Conservation (phyloP, 495 filamentous ascomycete species). For the Aspergillus ostianus region DNA sequence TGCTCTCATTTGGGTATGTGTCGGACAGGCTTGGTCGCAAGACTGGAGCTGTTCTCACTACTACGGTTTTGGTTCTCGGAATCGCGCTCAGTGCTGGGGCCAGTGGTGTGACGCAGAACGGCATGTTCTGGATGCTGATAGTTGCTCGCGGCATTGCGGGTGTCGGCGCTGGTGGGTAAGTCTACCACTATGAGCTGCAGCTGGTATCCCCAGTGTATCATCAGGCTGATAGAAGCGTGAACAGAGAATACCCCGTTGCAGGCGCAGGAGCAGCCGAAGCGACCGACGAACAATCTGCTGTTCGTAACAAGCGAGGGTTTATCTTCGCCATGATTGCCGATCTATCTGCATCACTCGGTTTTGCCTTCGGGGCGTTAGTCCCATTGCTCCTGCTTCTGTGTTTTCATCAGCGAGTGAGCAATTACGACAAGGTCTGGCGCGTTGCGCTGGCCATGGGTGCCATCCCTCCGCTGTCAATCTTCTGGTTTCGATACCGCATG, state of each 20-base stretch:
- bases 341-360: slow-evolving; percentile 32
- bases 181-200: neutral
- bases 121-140: slow-evolving; percentile 33
- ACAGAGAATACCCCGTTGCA: slow-evolving; percentile 33
- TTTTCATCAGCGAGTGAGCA: slow-evolving; percentile 27
- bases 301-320: slow-evolving; percentile 33
- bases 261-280: slow-evolving; percentile 36
- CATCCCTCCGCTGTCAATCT: slow-evolving; percentile 33
- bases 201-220: neutral
- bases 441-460: slow-evolving; percentile 32
- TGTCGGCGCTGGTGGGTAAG: slow-evolving; percentile 29
- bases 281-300: slow-evolving; percentile 28
- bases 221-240: neutral
- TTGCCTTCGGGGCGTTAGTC: slow-evolving; percentile 31
- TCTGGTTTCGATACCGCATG: slow-evolving; percentile 41
- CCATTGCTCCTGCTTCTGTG: slow-evolving; percentile 29
- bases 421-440: slow-evolving; percentile 33
- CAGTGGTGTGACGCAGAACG: slow-evolving; percentile 23
- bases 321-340: slow-evolving; percentile 38
- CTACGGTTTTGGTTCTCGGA: slow-evolving; percentile 31
- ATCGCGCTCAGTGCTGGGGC: slow-evolving; percentile 29
- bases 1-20: slow-evolving; percentile 39
- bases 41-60: slow-evolving; percentile 33
- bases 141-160: slow-evolving; percentile 28
- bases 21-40: slow-evolving; percentile 35